Evolutionary conservation across 2,329 filamentous ascomycete genomes (phyloP), one percentile per base, ranked within the genome.

Genomic region (Verticillium nubilum): DNA sequence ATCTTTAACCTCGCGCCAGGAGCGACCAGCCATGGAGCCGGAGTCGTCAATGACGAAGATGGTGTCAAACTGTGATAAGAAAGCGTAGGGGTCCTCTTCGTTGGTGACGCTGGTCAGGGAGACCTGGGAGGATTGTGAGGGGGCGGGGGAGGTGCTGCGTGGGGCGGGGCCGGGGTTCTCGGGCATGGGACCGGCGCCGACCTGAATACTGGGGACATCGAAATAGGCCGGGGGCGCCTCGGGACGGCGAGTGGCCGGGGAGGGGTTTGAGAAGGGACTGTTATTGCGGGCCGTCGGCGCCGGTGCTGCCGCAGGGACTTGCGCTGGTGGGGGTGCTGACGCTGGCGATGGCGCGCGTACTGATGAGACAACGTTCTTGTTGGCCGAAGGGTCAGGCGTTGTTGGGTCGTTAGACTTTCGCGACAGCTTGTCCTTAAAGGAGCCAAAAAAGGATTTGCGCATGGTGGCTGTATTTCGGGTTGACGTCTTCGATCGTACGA

Each of bases 31-130:
- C 94, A 98, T 98, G 66, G 89, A 93, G 5, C 86, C 85, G n/a
- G 88, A 92, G 77, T 98, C 94, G 70, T 98, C 94, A 69, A 98
- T 91, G 1, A 98, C 76, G 71, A 98, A 93, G 59, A 94, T 76
- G 31, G 92, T 97, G 75, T 98, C 92, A 70, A 97, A 97, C 17
- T 80, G 80, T 50, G 76, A 72, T 5, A 98, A 85, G 70, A 96
- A 96, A 2, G 86, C 82, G 70, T 91, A 95, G 2, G 80, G 83
- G 67, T 92, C 88, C 65, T 92, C 87, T 25, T 75, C 73, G 9
- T 71, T 73, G 6, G 71, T 72, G 62, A 76, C 65, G 52, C 64
- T 70, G n/a, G 69, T 62, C 17, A 64, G 58, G 13, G 65, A 65
- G 52, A 61, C n/a, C 47, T 63, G 54, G 13, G 67, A 70, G 47